A percentile compares a stretch with the other conserved stretches of the same genome.
Conservation (phyloP, 129 eudicot species). For the Artemisia argyi region DNA sequence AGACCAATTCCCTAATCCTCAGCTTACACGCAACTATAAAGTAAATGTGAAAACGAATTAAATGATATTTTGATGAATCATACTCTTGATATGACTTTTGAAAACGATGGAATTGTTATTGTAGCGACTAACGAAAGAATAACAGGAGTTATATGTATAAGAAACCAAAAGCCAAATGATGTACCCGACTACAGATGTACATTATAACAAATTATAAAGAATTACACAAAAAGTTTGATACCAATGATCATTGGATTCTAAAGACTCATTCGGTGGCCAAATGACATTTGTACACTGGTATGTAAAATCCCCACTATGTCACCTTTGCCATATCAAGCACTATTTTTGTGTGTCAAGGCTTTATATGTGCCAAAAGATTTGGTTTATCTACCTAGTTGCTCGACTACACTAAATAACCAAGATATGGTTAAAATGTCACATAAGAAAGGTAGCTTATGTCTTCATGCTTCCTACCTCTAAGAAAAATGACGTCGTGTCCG, state of each 20-base stretch:
- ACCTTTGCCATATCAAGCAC: constrained; percentile 10
- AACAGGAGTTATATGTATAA: neutral
- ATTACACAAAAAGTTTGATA: too few species aligned
- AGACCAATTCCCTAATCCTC: neutral
- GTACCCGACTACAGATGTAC: neutral
- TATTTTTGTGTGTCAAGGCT: constrained; percentile 2
- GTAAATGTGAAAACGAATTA: neutral
- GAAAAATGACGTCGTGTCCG: neutral
- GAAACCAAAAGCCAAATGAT: neutral
- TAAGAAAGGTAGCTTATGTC: neutral
- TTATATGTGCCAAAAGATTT: constrained; percentile 7
- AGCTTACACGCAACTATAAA: too few species aligned
- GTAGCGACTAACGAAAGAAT: neutral
- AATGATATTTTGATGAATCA: constrained; percentile 18
- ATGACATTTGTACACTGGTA: neutral
- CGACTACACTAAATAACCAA: too few species aligned
- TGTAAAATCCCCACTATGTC: constrained; percentile 3
- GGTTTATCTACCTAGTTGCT: neutral
- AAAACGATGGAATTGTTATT: constrained; percentile 21
- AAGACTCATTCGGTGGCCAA: neutral
- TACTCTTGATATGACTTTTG: constrained; percentile 8
- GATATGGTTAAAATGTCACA: constrained; percentile 8
- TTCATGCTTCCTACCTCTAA: neutral
- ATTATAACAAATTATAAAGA: constrained; percentile 8
- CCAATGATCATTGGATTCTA: too few species aligned